Base-by-base conservation (phyloP, 2,329 filamentous ascomycete genomes). In the Ampelomyces quisqualis region DNA sequence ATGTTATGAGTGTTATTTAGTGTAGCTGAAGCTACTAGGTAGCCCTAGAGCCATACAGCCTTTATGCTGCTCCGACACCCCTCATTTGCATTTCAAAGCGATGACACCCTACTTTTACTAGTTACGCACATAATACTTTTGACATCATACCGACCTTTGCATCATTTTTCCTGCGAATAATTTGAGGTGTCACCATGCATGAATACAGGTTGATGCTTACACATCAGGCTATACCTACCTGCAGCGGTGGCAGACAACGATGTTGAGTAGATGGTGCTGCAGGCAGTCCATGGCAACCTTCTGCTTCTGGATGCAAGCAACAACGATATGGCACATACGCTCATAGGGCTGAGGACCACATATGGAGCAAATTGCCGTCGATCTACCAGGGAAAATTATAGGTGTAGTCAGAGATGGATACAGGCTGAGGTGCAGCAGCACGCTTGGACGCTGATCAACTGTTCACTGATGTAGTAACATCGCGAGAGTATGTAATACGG, bases 31-130 rank as follows among this genome's bases (percentile, higher is more conserved):
- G n/a, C n/a, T n/a, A n/a, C n/a, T n/a, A n/a, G n/a, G n/a, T n/a
- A n/a, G n/a, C n/a, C n/a, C n/a, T n/a, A n/a, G n/a, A n/a, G n/a
- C n/a, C n/a, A n/a, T n/a, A n/a, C n/a, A 14, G 27, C 11, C 34
- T 27, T 42, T 32, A 19, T 22, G 34, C 26, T 5, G 17, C 32
- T 40, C 26, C 31, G 33, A 36, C 29, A 38, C 38, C 43, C 43
- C 43, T 45, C 43, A 41, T 34, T 45, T 7, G 43, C 14, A 45
- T 45, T 38, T 45, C 43, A 40, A 40, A 45, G 36, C 43, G n/a
- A 40, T 32, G 30, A 32, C 30, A 32, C 30, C 30, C 18, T 21
- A n/a, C n/a, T n/a, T n/a, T n/a, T n/a, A n/a, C n/a, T n/a, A n/a
- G n/a, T n/a, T n/a, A n/a, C n/a, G n/a, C n/a, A n/a, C n/a, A n/a